These are phyloP conservation scores for Vaccinium macrocarpon DNA, from an alignment of 148 eudicot genomes.

Conservation along the genomic window DNA sequence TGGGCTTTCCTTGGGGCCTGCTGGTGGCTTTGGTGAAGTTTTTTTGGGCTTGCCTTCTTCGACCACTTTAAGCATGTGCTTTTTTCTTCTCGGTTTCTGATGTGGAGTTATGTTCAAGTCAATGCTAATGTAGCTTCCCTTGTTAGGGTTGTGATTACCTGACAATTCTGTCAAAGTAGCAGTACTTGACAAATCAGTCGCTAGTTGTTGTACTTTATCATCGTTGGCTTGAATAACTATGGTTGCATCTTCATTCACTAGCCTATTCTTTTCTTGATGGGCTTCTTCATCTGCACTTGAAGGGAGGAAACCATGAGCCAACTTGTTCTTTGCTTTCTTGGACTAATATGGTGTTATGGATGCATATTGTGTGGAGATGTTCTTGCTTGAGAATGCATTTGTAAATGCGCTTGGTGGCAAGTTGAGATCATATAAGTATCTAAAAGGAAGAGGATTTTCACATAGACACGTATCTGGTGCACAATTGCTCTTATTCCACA, in stretches of 20 bases:
- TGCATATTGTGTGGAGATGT: constrained; percentile 27
- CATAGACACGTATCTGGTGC: constrained; percentile 13
- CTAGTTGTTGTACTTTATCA: constrained; percentile 25
- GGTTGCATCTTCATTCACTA: constrained; percentile 30
- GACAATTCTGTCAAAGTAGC: constrained; percentile 27
- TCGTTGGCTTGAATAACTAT: constrained; percentile 29
- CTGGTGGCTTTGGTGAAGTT: constrained; percentile 39
- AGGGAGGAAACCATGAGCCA: constrained; percentile 21
- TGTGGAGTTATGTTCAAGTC: constrained; percentile 52
- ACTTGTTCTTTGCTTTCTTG: constrained; percentile 27
- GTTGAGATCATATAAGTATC: constrained; percentile 36
- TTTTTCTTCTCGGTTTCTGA: constrained; percentile 64
- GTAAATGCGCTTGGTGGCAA: constrained; percentile 25
- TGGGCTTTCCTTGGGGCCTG: constrained; percentile 30
- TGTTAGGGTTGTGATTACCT: constrained; percentile 58
- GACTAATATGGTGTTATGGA: constrained; percentile 58
- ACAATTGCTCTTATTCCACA: constrained; percentile 13
- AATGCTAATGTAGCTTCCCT: constrained; percentile 36
- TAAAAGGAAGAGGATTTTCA: constrained; percentile 22
- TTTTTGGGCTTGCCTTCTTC: constrained; percentile 61
- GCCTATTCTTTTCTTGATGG: constrained; percentile 24
- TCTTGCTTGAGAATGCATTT: constrained; percentile 23
- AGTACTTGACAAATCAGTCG: constrained; percentile 12
- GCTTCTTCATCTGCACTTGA: constrained; percentile 16
- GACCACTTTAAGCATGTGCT: constrained; percentile 83